Evolutionary conservation across 768 basidiomycete genomes (phyloP), one percentile per base, ranked within the genome.

Genomic region (Lyophyllum semitale): DNA sequence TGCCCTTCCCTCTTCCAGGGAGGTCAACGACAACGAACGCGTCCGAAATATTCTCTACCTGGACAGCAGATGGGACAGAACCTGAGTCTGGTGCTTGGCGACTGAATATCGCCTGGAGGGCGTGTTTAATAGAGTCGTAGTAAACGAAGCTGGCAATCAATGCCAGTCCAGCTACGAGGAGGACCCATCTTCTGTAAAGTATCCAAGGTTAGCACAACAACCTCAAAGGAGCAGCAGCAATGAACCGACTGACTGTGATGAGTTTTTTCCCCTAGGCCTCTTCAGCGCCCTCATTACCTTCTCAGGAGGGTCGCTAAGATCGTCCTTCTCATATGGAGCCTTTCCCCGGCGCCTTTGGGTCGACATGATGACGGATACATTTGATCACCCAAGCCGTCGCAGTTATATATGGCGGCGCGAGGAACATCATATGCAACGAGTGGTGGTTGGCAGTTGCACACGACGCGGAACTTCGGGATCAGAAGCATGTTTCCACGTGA

Each of bases 1-100:
- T 67, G 2, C 83, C 84, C 59, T 81, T 85, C 5, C 84, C 84
- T 55, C 71, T 83, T 4, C 81, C 84, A 11, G 78, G 77, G 9
- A 85, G 63, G 42, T 83, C 79, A 9, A 72, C 70, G 3, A 85
- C 79, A 12, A 58, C 42, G 61, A 75, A 80, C 6, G 66, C 49
- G 43, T 53, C 44, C 30, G 51, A 41, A 26, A 38, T 55, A 20
- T 35, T 5, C 3, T 18, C 27, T 3, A 20, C 45, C 15, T 26
- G 35, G 8, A 23, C n/a, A 8, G 23, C 13, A 27, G 17, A 4
- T n/a, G 30, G 12, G 8, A 25, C 23, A 23, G 23, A 23, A 23
- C 23, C 37, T 6, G 27, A 41, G 17, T 41, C 12, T 22, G 15
- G 3, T 23, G 37, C 48, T 41, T 33, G 17, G 18, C 15, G 33